Conservation (phyloP, 768 basidiomycete species). For the Collybiopsis luxurians region DNA sequence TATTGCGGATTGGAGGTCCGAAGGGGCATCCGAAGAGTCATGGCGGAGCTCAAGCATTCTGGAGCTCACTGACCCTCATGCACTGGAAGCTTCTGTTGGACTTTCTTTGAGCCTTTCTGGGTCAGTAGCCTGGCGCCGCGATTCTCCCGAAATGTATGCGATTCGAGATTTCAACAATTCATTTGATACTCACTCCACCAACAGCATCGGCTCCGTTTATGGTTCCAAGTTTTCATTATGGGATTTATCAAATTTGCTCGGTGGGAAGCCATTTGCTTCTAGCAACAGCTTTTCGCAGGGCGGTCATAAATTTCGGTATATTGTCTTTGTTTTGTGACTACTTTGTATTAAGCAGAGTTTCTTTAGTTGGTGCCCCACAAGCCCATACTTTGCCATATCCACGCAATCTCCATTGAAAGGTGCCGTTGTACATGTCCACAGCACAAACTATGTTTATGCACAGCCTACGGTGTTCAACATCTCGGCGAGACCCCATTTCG, state of each 20-base stretch:
- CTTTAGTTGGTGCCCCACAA: constrained; percentile 72
- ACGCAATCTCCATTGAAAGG: constrained; percentile 56
- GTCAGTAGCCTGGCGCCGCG: constrained; percentile 67
- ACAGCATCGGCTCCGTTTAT: constrained; percentile 73
- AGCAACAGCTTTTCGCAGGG: constrained; percentile 68
- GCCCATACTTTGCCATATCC: constrained; percentile 78
- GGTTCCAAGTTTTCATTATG: constrained; percentile 73
- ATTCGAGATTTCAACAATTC: neutral
- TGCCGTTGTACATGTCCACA: constrained; percentile 70
- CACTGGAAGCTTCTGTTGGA: constrained; percentile 51
- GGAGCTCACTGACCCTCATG: constrained; percentile 71
- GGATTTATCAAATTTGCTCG: constrained; percentile 70
- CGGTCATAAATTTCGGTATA: constrained; percentile 65
- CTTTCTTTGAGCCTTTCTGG: constrained; percentile 46
- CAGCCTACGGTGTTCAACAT: constrained; percentile 60
- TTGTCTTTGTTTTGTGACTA: constrained; percentile 3
- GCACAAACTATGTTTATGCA: constrained; percentile 59
- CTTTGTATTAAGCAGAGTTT: constrained; percentile 6
- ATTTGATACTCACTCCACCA: constrained; percentile 2
- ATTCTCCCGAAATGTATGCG: constrained; percentile 69
- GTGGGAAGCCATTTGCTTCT: constrained; percentile 67
- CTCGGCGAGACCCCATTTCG: constrained; percentile 57
- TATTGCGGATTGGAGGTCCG: constrained; percentile 80
- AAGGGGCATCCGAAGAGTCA: constrained; percentile 45
- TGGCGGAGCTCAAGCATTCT: constrained; percentile 65